Percentiles rank a stretch among this genome's conserved stretches.
phyloP scores from a whole-genome alignment of 768 basidiomycete species.

The Rubroboletus satanas region DNA sequence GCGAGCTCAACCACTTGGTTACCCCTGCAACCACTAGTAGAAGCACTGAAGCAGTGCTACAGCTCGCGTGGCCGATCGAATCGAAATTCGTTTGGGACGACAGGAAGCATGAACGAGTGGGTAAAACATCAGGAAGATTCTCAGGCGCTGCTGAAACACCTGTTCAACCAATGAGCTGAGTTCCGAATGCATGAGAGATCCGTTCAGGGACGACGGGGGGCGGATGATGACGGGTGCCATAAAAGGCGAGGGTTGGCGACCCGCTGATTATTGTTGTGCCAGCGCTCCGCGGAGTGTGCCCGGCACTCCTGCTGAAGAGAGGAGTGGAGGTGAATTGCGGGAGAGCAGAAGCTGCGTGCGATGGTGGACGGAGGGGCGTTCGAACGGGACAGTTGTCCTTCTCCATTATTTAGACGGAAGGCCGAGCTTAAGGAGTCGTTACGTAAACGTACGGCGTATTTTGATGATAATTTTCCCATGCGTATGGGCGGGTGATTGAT shows the following conservation, averaged over 20 bases:
- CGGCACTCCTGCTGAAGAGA: background rate
- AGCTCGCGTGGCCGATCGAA: background rate
- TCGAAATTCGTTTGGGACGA: background rate
- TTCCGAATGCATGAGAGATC: conserved; percentile 14
- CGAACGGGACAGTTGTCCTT: background rate
- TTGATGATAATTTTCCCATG: conserved; percentile 25
- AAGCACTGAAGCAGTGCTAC: background rate
- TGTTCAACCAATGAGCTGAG: background rate
- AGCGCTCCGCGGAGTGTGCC: conserved; percentile 21
- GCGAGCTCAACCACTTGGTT: background rate
- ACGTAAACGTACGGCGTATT: conserved; percentile 19
- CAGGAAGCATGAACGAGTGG: too few relatives aligned
- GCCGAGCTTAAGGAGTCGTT: background rate
- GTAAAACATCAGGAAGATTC: background rate
- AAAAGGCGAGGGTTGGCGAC: conserved; percentile 9
- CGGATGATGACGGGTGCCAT: conserved; percentile 10
- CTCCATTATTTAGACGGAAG: conserved; percentile 11
- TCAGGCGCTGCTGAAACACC: conserved; percentile 17
- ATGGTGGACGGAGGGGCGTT: background rate
- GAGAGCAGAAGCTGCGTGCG: conserved; percentile 7
- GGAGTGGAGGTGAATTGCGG: background rate
- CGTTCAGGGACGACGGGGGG: conserved; percentile 23
- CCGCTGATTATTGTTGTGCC: conserved; percentile 9
- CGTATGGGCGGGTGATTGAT: conserved; percentile 15
- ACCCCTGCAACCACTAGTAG: background rate